Evolutionary conservation across 768 basidiomycete species (phyloP), one percentile per base, ranked within the genome.

Genomic region (Sporobolomyces phaffii): DNA sequence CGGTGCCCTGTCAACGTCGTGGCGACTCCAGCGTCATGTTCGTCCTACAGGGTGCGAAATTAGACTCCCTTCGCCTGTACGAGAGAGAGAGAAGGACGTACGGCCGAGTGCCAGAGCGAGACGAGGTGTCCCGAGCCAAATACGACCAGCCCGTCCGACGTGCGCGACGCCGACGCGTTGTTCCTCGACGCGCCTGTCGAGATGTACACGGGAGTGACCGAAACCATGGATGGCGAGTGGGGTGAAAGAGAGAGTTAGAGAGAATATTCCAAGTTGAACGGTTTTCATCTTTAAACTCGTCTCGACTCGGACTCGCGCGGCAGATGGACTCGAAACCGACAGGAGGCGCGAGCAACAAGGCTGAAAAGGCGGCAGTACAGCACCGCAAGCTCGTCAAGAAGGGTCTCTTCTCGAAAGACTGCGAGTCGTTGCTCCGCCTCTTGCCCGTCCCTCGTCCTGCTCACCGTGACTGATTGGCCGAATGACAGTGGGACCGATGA

Each of bases 1-100:
- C 83, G 77, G 73, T 93, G 91, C 5, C 86, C 90, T 1, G 86
- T 83, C 9, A 97, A 81, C 1, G 90, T 93, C 60, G 82, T 78
- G 24, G 79, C 79, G 33, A 93, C 81, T 1, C 88, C 87, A 49
- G 41, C 26, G 17, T 75, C 76, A 70, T 11, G 17, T 5, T 31
- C 10, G 45, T 33, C 22, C 18, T 28, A 57, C 14, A 6, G 31
- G 9, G 31, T 7, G 6, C 50, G 18, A 24, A 5, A 20, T 24
- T 50, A 6, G 17, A 17, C 50, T 14, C 50, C 10, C 31, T 14
- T 33, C 26, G 26, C 8, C 10, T 20, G 7, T 5, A 31, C 26
- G 50, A 14, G 45, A 63, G 51, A 40, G 60, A 53, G 14, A n/a
- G 33, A 29, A 5, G n/a, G 18, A 76, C 82, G 73, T 54, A 84